These are phyloP conservation scores for Kokia cookei DNA, from an alignment of 441 rosid species.

Conservation along the genomic window DNA sequence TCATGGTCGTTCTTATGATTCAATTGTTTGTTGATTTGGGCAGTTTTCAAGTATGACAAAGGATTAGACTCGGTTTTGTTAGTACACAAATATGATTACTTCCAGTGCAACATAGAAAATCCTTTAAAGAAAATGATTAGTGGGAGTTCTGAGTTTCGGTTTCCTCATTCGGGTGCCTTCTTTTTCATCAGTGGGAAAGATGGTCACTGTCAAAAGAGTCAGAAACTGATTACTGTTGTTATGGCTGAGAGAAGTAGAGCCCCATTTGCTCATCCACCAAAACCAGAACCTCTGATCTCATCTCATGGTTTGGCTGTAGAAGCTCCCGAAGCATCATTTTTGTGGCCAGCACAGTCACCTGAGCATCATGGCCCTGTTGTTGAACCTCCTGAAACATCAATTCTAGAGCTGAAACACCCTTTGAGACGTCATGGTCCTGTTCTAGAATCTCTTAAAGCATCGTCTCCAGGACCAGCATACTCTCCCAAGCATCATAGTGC, in stretches of 20 bases:
- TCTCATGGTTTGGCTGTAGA: not conserved
- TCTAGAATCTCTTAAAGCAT: not conserved
- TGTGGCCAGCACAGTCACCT: not conserved
- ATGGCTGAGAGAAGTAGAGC: not conserved
- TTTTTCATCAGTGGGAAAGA: conserved; percentile 59
- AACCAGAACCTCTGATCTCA: not conserved
- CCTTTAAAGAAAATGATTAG: conserved; percentile 39
- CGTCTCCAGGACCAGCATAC: too few species aligned
- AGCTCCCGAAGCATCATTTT: not conserved
- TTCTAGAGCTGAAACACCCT: not conserved
- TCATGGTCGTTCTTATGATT: not conserved
- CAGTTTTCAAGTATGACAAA: conserved; percentile 57
- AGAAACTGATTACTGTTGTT: conserved; percentile 48
- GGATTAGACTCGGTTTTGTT: conserved; percentile 63
- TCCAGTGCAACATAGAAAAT: conserved; percentile 35
- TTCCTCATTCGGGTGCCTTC: conserved; percentile 57
- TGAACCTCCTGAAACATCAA: not conserved
- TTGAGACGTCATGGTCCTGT: not conserved
- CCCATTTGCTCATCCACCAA: not conserved
- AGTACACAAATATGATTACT: conserved; percentile 55
- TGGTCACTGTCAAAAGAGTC: conserved; percentile 51
- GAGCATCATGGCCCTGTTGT: not conserved
- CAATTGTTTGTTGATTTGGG: not conserved
- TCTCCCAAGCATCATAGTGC: too few species aligned
- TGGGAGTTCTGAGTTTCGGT: conserved; percentile 40